Percentiles rank a stretch among this genome's conserved stretches.
Evolutionary conservation across 371 early-diverging fungal genomes (phyloP).

Genomic region (Cokeromyces recurvatus): DNA sequence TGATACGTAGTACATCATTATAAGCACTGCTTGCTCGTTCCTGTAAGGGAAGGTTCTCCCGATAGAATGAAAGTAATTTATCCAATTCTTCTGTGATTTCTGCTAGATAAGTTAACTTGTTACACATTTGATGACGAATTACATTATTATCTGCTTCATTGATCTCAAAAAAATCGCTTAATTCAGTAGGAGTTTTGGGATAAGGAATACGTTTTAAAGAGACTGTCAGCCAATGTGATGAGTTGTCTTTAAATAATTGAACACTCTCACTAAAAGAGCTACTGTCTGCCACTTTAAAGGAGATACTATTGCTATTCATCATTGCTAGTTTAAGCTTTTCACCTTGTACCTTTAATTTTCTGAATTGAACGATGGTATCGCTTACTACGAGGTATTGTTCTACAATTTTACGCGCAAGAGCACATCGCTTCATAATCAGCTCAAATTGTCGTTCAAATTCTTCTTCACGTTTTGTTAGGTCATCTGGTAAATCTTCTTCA

Average conservation of each 20-base stretch:
- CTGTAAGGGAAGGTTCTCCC: constrained; percentile 31
- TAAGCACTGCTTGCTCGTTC: constrained; percentile 30
- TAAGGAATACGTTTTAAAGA: constrained; percentile 29
- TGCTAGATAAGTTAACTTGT: constrained; percentile 36
- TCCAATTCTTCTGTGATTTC: constrained; percentile 39
- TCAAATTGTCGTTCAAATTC: constrained; percentile 43
- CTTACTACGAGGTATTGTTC: constrained; percentile 39
- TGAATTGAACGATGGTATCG: constrained; percentile 28
- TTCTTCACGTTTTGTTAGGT: constrained; percentile 38
- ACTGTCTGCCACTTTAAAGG: constrained; percentile 6
- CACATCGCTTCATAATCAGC: constrained; percentile 37
- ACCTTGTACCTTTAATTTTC: constrained; percentile 28
- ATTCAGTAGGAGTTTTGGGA: constrained; percentile 31
- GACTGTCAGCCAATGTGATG: constrained; percentile 31
- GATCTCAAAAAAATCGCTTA: constrained; percentile 29
- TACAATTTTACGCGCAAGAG: constrained; percentile 37
- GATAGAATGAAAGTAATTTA: constrained; percentile 30
- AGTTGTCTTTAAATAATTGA: constrained; percentile 31
- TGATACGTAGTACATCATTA: constrained; percentile 28
- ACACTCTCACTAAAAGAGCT: constrained; percentile 15
- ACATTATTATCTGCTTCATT: constrained; percentile 32
- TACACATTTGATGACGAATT: constrained; percentile 27
- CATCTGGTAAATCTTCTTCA: constrained; percentile 30
- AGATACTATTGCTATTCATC: neutral
- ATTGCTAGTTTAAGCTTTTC: constrained; percentile 27